Base-by-base conservation (phyloP, 2,329 filamentous ascomycete species). In the Aspergillus amoenus region DNA sequence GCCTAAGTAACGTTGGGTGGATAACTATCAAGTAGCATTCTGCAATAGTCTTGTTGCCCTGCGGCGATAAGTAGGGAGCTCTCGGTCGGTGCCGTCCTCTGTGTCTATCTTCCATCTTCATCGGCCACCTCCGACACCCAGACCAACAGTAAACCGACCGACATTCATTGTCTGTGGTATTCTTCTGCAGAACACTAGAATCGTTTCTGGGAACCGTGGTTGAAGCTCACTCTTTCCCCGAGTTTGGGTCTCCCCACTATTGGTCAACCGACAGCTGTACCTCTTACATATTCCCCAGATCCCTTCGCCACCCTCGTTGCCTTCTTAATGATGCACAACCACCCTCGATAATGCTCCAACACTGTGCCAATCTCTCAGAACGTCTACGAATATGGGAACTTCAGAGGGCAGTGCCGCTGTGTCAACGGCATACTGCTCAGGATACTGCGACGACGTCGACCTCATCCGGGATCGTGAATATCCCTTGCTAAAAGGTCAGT, bases 381-480 rank as follows among this genome's bases (percentile, higher is more conserved):
- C 13, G 4, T 43, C 21, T 44, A 17, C 32, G 8, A 53, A 43
- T 43, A 57, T 57, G 55, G 49, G 32, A 11, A 22, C 13, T 17
- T 13, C 11, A 34, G 43, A 39, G 46, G 30, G 30, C 5, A 34
- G 27, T 15, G 12, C 18, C 11, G 24, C 22, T 7, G 3, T 22
- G 8, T 5, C 50, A 8, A 42, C 15, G 45, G 42, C 30, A 8
- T 72, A 71, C 54, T 52, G 64, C 18, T 61, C 56, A 32, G 73
- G 70, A 13, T 78, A 79, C 60, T 71, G 78, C 58, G 69, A 69
- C n/a, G 73, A 79, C 54, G 73, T 83, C 55, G 77, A 81, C 53
- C 61, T 68, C 4, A 79, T 83, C 61, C 74, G 81, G 47, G 67
- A 70, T 24, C 64, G 64, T 18, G 77, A 83, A 61, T 83, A 82